Conservation (phyloP, 2,329 filamentous ascomycete species). For the Alternaria ethzedia region DNA sequence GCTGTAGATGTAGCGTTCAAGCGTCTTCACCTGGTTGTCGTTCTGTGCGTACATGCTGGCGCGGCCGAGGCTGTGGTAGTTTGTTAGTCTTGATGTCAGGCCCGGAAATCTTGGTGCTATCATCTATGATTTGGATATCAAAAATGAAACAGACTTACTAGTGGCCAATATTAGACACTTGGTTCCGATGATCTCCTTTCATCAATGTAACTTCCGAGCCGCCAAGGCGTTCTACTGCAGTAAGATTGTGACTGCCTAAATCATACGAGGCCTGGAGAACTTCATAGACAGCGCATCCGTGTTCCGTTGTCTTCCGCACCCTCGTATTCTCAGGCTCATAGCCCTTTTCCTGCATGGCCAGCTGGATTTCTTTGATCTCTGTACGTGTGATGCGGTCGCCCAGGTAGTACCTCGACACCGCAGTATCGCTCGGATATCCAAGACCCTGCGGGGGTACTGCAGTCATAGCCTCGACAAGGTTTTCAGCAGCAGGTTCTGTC, state of each 20-base stretch:
- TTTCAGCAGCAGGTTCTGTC: background rate
- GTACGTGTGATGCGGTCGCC: background rate
- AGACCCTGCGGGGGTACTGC: background rate
- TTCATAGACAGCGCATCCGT: accelerated
- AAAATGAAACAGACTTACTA: no score
- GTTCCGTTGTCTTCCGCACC: accelerated
- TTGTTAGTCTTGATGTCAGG: background rate
- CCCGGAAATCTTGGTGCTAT: accelerated
- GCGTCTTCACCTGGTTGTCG: no score
- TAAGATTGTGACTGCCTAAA: no score
- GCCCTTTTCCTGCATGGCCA: accelerated
- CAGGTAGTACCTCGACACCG: background rate
- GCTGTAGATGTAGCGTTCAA: no score
- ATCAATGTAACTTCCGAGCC: accelerated
- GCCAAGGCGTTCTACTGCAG: accelerated
- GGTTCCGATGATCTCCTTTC: background rate
- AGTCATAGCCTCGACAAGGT: background rate
- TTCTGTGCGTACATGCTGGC: background rate
- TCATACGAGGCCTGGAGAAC: background rate
- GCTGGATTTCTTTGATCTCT: background rate
- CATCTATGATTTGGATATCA: no score
- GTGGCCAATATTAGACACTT: background rate
- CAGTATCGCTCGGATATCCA: background rate
- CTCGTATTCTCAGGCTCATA: background rate
- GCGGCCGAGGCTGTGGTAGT: background rate